Evolutionary conservation across 768 basidiomycete species (phyloP).

Genomic region (Sistotremastrum suecicum): DNA sequence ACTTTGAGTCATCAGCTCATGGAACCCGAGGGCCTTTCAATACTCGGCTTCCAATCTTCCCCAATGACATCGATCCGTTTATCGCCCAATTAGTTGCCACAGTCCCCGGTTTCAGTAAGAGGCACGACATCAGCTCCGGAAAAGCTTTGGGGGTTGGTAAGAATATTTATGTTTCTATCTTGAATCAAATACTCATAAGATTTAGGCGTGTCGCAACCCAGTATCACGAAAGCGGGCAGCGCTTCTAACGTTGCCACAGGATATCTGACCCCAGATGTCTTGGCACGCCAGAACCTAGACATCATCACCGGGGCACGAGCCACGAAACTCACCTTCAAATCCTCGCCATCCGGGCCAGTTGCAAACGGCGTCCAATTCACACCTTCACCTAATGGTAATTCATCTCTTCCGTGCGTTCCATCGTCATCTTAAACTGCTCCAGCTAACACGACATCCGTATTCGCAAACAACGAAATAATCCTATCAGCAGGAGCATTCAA

Average conservation of each 20-base stretch:
- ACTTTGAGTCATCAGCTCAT: too few species aligned
- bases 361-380: background rate
- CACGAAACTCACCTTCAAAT: conserved; percentile 1
- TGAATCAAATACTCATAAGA: background rate
- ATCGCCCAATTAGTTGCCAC: too few species aligned
- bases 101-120: too few species aligned
- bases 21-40: too few species aligned
- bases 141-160: conserved; percentile 12
- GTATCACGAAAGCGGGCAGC: conserved; percentile 3
- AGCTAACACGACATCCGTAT: too few species aligned
- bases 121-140: conserved; percentile 11
- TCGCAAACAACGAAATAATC: conserved; percentile 8
- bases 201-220: conserved; percentile 7
- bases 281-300: conserved; percentile 9
- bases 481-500: conserved; percentile 8
- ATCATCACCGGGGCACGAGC: conserved; percentile 4
- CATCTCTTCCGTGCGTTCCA: background rate
- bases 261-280: conserved; percentile 4
- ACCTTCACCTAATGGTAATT: background rate
- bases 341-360: background rate
- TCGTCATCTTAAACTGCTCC: background rate
- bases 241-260: conserved; percentile 8
- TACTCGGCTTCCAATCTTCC: too few species aligned
- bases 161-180: background rate
- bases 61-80: too few species aligned